Base-by-base conservation (phyloP, 768 basidiomycete species). In the Auricularia sp. region DNA sequence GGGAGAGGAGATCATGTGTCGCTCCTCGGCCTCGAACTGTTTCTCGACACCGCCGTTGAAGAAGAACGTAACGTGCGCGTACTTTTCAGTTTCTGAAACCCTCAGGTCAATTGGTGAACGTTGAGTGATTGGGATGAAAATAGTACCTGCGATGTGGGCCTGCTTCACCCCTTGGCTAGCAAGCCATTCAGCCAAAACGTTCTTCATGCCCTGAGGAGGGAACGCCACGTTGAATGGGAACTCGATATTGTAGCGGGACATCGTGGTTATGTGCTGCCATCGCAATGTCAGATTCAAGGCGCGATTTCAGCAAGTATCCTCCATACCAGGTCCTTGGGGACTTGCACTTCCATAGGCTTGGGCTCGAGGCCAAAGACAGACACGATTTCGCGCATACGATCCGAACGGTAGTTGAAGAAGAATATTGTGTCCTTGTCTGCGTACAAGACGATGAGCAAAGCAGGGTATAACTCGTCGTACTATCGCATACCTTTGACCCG, bases 21-120 rank as follows among this genome's bases (percentile, higher is more conserved):
- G 81, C 68, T 91, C 88, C 72, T 97, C 95, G 39, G 78, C 74
- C 14, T 83, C 79, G 75, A 91, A 98, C 71, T 95, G 91, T 72
- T 93, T 91, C 79, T 97, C 95, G 35, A 93, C 86, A 64, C 94
- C 94, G 14, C 94, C 95, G 75, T 96, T 97, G 83, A 97, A 96
- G 83, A 96, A 97, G 81, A 97, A 96, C 0, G 94, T 98, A 64
- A 98, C 91, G 72, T 98, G 94, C 1, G 93, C 93, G 74, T 95
- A 98, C 77, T 98, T 96, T 74, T 96, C 94, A n/a, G 94, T 96
- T 74, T 97, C 94, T 83, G 71, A 3, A 34, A 18, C 39, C 18
- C 11, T 47, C 29, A 29, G 10, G 23, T 51, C 16, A 29, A 29
- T 59, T 33, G 21, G n/a, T n/a, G n/a, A 36, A 14, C 29, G 29